A percentile compares a stretch with the other conserved stretches of the same genome.
Conservation (phyloP, 768 basidiomycete genomes). For the Amanita rubescens region DNA sequence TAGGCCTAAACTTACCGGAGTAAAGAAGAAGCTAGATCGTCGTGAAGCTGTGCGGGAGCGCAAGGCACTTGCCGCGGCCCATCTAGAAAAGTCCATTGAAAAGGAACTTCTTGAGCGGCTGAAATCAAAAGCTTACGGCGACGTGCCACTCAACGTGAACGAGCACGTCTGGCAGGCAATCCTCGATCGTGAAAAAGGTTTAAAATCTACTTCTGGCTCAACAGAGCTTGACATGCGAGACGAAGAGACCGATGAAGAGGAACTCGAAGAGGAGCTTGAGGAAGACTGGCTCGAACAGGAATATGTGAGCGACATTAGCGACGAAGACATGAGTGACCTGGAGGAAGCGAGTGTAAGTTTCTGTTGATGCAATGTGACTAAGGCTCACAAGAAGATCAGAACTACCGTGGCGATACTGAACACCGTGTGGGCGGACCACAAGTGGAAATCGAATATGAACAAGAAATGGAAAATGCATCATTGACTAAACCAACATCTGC, state of each 20-base stretch:
- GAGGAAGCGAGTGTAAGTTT: constrained; percentile 60
- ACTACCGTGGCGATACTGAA: constrained; percentile 28
- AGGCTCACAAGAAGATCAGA: constrained; percentile 14
- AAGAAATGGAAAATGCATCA: constrained; percentile 71
- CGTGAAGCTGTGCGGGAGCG: constrained; percentile 89
- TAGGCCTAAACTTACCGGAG: constrained; percentile 88
- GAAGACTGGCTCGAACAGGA: constrained; percentile 54
- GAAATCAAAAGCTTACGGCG: constrained; percentile 95
- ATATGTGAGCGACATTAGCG: constrained; percentile 71
- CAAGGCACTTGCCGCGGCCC: constrained; percentile 93
- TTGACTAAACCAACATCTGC: constrained; percentile 36
- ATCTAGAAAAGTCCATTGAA: constrained; percentile 90
- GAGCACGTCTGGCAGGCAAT: constrained; percentile 94
- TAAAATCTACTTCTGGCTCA: constrained; percentile 34
- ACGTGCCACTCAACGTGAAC: constrained; percentile 96
- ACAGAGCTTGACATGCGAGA: constrained; percentile 44
- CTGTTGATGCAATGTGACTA: constrained; percentile 21
- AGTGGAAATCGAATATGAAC: constrained; percentile 96
- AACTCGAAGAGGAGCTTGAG: constrained; percentile 43
- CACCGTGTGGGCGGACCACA: constrained; percentile 53
- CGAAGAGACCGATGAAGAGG: constrained; percentile 54
- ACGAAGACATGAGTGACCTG: constrained; percentile 60
- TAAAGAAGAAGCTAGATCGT: constrained; percentile 96
- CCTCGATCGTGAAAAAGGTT: constrained; percentile 66
- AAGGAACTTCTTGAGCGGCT: constrained; percentile 94